Percentiles rank a stretch among this genome's conserved stretches.
phyloP scores from a whole-genome alignment of 768 basidiomycete species.

The Suillus americanus region DNA sequence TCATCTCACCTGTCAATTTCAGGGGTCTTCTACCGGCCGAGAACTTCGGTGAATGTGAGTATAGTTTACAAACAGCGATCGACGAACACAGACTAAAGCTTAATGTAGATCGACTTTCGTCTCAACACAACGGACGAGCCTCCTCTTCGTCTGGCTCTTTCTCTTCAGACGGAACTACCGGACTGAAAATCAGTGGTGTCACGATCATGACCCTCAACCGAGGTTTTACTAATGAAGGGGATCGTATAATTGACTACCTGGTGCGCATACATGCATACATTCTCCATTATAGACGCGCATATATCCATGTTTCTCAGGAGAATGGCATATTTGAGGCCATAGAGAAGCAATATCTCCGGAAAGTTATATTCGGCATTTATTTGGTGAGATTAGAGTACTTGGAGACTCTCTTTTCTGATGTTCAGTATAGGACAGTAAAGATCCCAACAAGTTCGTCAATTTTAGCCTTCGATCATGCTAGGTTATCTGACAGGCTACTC shows the following conservation, averaged over 20 bases:
- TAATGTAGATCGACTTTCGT: slow-evolving; percentile 28
- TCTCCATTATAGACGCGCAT: slow-evolving; percentile 12
- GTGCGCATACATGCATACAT: slow-evolving; percentile 40
- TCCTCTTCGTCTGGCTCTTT: slow-evolving; percentile 36
- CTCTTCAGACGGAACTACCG: slow-evolving; percentile 34
- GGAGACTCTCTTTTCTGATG: neutral
- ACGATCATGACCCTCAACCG: slow-evolving; percentile 73
- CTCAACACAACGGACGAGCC: slow-evolving; percentile 30
- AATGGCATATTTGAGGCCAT: slow-evolving; percentile 85
- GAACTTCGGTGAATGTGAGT: slow-evolving; percentile 69
- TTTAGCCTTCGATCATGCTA: neutral
- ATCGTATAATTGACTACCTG: slow-evolving; percentile 78
- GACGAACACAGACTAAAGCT: neutral
- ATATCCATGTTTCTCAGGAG: slow-evolving; percentile 49
- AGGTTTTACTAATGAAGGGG: slow-evolving; percentile 81
- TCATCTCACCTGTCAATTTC: slow-evolving; percentile 11
- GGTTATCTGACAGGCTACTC: slow-evolving; percentile 14
- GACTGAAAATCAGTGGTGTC: slow-evolving; percentile 57
- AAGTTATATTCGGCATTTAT: slow-evolving; percentile 85
- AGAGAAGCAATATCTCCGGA: slow-evolving; percentile 79
- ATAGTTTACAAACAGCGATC: neutral
- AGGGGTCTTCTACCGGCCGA: slow-evolving; percentile 79
- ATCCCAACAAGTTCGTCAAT: slow-evolving; percentile 73
- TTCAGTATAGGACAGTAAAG: slow-evolving; percentile 64
- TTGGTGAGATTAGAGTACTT: slow-evolving; percentile 48